Evolutionary conservation across 2,329 filamentous ascomycete genomes (phyloP), one percentile per base, ranked within the genome.

Genomic region (Tolypocladium ovalisporum): DNA sequence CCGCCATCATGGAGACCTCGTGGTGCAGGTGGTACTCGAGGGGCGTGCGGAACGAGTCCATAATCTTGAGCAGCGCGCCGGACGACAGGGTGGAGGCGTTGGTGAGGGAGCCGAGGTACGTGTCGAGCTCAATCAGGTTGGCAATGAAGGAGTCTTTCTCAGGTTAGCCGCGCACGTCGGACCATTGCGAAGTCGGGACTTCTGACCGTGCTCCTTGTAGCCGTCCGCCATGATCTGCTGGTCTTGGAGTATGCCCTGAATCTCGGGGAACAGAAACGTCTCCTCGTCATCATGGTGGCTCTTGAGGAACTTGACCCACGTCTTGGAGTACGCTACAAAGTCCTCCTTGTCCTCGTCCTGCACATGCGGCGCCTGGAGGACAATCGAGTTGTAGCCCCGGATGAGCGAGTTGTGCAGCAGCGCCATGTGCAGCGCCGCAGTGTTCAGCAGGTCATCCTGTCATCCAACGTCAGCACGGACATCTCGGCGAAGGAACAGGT

Each of bases 281-380:
- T 85, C 83, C 65, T 86, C 82, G 62, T 83, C 81, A 54, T 83
- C 78, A 63, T 85, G 81, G 65, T 86, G 82, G 37, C 79, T 78
- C 62, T 75, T 77, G 59, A 86, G 77, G 62, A 84, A 83, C 57
- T 79, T 77, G 70, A 77, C 75, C 80, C 81, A 85, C 0, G 81
- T 78, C 55, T 80, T 71, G 35, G 74, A 73, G 69, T 86, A 86
- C 22, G 75, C 76, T 56, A 85, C 68, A 62, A 87, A 86, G 66
- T 80, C 78, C 53, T 70, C 66, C 66, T 78, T 78, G 66, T 85
- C 81, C n/a, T 68, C 67, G 2, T 76, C 73, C 12, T 73, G 66
- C 47, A 85, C 68, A 62, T 79, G 72, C 13, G 76, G 75, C 1
- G 81, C 82, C 67, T 86, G 83, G 44, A 79, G 76, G 66, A 81